A percentile compares a stretch with the other conserved stretches of the same genome.
Evolutionary conservation across 352 stramenopile genomes (phyloP).

Genomic region (Halophytophthora batemanensis): DNA sequence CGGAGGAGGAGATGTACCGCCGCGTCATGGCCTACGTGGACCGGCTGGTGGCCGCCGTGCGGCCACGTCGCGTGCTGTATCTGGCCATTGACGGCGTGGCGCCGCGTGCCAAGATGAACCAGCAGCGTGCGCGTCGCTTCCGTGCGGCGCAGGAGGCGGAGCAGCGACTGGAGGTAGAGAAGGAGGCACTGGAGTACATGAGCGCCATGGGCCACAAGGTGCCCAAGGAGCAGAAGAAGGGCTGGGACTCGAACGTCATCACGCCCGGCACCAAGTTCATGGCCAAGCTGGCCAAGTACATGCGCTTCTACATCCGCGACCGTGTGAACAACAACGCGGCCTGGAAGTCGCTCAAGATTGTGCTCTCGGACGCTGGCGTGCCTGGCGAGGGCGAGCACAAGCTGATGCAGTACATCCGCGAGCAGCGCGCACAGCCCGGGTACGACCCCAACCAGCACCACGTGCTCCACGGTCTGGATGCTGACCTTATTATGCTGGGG

Average conservation of each 20-base stretch:
- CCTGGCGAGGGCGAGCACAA: constrained; percentile 99
- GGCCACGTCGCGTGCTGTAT: constrained; percentile 95
- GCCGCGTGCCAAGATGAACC: constrained; percentile 99
- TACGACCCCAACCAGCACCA: constrained; percentile 98
- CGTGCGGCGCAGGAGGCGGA: constrained; percentile 94
- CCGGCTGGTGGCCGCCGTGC: constrained; percentile 92
- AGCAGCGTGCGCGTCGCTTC: constrained; percentile 97
- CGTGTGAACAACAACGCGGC: constrained; percentile 90
- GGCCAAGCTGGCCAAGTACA: constrained; percentile 89
- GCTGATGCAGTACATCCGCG: constrained; percentile 97
- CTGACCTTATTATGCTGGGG: constrained; percentile 99
- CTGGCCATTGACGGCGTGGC: constrained; percentile 98
- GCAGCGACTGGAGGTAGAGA: constrained; percentile 91
- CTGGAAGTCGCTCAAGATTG: constrained; percentile 94
- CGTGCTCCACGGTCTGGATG: constrained; percentile 97
- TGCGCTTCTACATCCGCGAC: constrained; percentile 93
- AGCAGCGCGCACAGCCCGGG: constrained; percentile 90
- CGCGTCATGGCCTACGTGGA: constrained; percentile 97
- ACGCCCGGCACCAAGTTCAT: constrained; percentile 99
- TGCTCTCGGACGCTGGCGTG: constrained; percentile 96
- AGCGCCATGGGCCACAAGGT: constrained; percentile 84
- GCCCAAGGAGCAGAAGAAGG: constrained; percentile 69
- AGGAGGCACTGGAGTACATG: constrained; percentile 92
- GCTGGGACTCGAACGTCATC: constrained; percentile 99
- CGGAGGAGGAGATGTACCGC: constrained; percentile 98